These are phyloP conservation scores for Leishmania martiniquensis DNA, from an alignment of 208 protist genomes.

Conservation along the genomic window DNA sequence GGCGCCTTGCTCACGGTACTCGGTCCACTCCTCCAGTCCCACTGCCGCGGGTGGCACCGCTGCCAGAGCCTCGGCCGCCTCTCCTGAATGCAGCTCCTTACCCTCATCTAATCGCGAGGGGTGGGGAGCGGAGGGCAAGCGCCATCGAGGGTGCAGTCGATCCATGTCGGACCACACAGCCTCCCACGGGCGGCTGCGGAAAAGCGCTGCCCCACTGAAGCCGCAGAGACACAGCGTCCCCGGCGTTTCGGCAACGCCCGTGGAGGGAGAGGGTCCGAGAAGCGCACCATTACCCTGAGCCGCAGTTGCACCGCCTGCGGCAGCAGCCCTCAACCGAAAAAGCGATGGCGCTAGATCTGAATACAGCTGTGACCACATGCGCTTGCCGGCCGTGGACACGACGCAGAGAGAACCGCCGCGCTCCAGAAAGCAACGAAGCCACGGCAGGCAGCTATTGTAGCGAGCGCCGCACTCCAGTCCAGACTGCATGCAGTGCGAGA, in stretches of 20 bases:
- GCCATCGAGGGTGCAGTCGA: constrained; percentile 26
- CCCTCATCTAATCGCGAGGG: not conserved
- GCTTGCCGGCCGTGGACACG: constrained; percentile 53
- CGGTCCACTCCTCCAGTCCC: constrained; percentile 51
- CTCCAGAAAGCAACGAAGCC: constrained; percentile 35
- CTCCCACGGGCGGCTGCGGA: constrained; percentile 28
- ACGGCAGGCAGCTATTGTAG: constrained; percentile 52
- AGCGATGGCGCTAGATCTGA: constrained; percentile 45
- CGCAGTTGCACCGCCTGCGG: not conserved
- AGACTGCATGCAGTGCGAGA: constrained; percentile 35
- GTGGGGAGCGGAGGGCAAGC: not conserved
- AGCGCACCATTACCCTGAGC: not conserved
- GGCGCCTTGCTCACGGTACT: constrained; percentile 37
- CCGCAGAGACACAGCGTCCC: constrained; percentile 61
- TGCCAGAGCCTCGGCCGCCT: not conserved
- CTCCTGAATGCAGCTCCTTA: not conserved
- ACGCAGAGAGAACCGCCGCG: constrained; percentile 52
- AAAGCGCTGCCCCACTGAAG: constrained; percentile 64
- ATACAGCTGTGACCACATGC: constrained; percentile 63
- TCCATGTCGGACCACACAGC: constrained; percentile 27
- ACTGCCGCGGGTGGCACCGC: constrained; percentile 31
- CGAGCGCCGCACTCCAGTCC: constrained; percentile 23
- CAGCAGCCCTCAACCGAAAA: constrained; percentile 14
- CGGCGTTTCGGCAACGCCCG: constrained; percentile 1
- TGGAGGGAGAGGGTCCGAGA: not conserved